Percentiles rank a stretch among this genome's conserved stretches.
These are phyloP conservation scores for Trichoderma endophyticum DNA, from an alignment of 2,329 filamentous ascomycete species.

Conservation along the genomic window DNA sequence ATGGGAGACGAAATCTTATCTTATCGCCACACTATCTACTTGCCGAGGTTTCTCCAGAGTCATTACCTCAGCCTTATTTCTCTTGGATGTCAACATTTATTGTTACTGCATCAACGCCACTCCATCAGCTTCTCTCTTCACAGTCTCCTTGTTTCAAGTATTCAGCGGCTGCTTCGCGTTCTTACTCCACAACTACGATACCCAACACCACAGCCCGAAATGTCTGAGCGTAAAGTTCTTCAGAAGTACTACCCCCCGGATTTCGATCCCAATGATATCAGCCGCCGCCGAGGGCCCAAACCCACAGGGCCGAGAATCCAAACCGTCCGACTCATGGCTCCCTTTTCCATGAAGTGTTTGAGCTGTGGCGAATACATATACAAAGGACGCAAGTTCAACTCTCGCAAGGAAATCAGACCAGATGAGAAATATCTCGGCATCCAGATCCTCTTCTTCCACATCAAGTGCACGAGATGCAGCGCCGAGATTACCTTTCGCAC, in stretches of 20 bases:
- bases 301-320: constrained; percentile 74
- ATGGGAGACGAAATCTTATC: constrained; percentile 19
- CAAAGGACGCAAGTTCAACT: constrained; percentile 93
- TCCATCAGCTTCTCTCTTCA: background rate
- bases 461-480: constrained; percentile 80
- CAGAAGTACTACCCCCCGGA: constrained; percentile 67
- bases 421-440: constrained; percentile 88
- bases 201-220: constrained; percentile 38
- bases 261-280: constrained; percentile 84
- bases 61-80: constrained; percentile 9
- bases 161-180: background rate
- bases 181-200: background rate
- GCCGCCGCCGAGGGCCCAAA: constrained; percentile 67
- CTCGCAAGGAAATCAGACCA: constrained; percentile 82
- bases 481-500: constrained; percentile 91
- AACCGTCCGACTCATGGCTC: constrained; percentile 78
- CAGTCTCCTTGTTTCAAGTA: background rate
- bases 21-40: constrained; percentile 4
- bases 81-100: constrained; percentile 1
- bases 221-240: constrained; percentile 86
- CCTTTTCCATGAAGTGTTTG: constrained; percentile 43
- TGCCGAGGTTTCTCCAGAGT: background rate
- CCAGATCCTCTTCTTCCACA: constrained; percentile 78
- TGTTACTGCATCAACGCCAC: background rate
- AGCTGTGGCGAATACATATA: constrained; percentile 75